A percentile compares a stretch with the other conserved stretches of the same genome.
phyloP scores from a whole-genome alignment of 148 eudicot genomes.

The Fagopyrum homotropicum region DNA sequence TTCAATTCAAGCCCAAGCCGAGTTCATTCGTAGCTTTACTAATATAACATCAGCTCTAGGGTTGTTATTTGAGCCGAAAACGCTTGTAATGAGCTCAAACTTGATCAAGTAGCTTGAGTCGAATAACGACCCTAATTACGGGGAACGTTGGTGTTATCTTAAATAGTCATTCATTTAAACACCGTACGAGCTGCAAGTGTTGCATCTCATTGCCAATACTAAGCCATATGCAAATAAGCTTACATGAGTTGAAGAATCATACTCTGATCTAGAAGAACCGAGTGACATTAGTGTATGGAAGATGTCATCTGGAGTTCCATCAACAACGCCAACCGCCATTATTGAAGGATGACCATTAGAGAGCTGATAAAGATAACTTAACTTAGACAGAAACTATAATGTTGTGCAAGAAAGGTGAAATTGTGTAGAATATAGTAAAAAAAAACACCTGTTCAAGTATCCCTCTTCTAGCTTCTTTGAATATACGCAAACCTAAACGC shows the following conservation, averaged over 20 bases:
- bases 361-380: constrained; percentile 17
- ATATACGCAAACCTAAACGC: constrained; percentile 51
- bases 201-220: neutral
- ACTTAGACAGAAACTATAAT: constrained; percentile 9
- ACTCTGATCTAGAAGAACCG: constrained; percentile 66
- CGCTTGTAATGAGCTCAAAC: no score
- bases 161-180: no score
- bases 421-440: neutral
- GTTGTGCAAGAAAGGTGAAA: neutral
- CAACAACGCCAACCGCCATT: constrained; percentile 61
- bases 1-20: no score
- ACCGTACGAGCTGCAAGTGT: neutral
- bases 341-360: constrained; percentile 60
- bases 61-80: no score
- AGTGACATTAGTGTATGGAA: constrained; percentile 56
- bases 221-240: neutral
- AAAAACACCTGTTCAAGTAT: constrained; percentile 1
- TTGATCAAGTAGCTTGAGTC: no score
- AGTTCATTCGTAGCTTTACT: no score
- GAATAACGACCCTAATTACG: no score
- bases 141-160: no score
- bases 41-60: no score
- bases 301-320: constrained; percentile 54
- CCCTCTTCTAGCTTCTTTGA: constrained; percentile 51
- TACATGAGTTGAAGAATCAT: constrained; percentile 13